Evolutionary conservation across 495 filamentous ascomycete genomes (phyloP).

Genomic region (Penicillium parvum): DNA sequence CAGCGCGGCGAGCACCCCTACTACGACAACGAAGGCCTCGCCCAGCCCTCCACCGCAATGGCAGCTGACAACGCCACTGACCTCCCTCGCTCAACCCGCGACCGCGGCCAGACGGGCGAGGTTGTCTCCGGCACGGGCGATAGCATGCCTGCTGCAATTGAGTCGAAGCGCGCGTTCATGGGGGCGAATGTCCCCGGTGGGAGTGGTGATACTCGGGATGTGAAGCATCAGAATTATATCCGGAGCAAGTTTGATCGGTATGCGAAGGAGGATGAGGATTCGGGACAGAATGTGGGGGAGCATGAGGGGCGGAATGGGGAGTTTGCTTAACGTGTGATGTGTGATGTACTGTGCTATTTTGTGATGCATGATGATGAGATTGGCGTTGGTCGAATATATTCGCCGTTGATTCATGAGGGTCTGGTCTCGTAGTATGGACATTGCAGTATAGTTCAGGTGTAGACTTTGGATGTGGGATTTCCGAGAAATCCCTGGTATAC

Average conservation of each 20-base stretch:
- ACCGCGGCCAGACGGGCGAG: conserved; percentile 44
- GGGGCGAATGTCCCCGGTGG: conserved; percentile 30
- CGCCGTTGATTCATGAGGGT: neutral
- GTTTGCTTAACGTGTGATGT: too few relatives aligned
- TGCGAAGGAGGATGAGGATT: conserved; percentile 23
- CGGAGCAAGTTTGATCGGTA: conserved; percentile 39
- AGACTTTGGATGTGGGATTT: conserved; percentile 3
- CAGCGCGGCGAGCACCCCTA: conserved; percentile 34
- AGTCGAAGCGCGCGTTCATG: conserved; percentile 43
- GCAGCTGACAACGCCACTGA: conserved; percentile 51
- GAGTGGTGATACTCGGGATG: conserved; percentile 33
- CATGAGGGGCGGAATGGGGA: conserved; percentile 15
- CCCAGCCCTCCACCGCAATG: conserved; percentile 31
- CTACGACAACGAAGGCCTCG: conserved; percentile 31
- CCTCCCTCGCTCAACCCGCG: conserved; percentile 45
- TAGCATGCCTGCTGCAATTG: conserved; percentile 38
- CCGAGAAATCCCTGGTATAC: conserved; percentile 39
- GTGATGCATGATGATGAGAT: neutral
- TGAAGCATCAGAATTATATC: conserved; percentile 42
- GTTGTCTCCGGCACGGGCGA: conserved; percentile 51
- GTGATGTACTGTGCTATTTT: neutral
- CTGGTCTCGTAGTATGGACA: neutral
- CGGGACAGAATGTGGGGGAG: conserved; percentile 21
- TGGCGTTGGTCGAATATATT: neutral
- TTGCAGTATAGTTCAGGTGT: conserved; percentile 7